These are phyloP conservation scores for Plenodomus lindquistii DNA, from an alignment of 2,329 filamentous ascomycete genomes.

Conservation along the genomic window DNA sequence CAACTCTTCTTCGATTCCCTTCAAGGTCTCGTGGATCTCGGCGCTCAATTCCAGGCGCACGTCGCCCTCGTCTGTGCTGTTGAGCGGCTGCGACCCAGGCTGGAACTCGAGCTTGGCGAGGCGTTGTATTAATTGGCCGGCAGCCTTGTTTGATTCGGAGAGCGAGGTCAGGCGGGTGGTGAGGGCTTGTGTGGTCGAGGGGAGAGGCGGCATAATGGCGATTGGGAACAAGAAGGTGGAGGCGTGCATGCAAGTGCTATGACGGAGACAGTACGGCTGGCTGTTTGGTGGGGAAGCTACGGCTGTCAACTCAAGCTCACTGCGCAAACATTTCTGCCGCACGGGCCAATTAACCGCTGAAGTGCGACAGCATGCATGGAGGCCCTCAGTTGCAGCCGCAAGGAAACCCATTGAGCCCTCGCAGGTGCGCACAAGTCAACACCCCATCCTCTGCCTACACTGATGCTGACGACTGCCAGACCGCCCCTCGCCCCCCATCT, in stretches of 20 bases:
- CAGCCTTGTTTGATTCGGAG: slow-evolving; percentile 57
- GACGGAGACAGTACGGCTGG: slow-evolving; percentile 35
- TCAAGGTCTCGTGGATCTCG: slow-evolving; percentile 79
- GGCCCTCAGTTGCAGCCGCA: neutral
- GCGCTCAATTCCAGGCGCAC: slow-evolving; percentile 72
- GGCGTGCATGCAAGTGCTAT: slow-evolving; percentile 28
- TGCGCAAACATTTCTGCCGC: slow-evolving; percentile 18
- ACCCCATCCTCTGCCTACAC: neutral
- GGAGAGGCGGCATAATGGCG: slow-evolving; percentile 40
- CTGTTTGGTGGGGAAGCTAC: slow-evolving; percentile 19
- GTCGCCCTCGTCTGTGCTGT: slow-evolving; percentile 64
- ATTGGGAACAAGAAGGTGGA: slow-evolving; percentile 29
- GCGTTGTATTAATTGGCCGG: slow-evolving; percentile 59
- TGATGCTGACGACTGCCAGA: neutral
- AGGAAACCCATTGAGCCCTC: neutral
- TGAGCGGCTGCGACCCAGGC: slow-evolving; percentile 62
- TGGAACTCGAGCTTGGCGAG: slow-evolving; percentile 64
- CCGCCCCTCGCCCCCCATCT: neutral
- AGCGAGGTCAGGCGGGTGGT: slow-evolving; percentile 56
- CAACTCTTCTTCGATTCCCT: slow-evolving; percentile 80
- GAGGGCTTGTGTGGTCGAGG: slow-evolving; percentile 45
- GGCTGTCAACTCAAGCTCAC: slow-evolving; percentile 17
- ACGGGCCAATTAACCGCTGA: slow-evolving; percentile 23
- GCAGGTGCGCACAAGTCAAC: neutral
- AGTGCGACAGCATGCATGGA: neutral